Evolutionary conservation across 2,329 filamentous ascomycete genomes (phyloP).

Genomic region (Pseudogymnoascus sp.): DNA sequence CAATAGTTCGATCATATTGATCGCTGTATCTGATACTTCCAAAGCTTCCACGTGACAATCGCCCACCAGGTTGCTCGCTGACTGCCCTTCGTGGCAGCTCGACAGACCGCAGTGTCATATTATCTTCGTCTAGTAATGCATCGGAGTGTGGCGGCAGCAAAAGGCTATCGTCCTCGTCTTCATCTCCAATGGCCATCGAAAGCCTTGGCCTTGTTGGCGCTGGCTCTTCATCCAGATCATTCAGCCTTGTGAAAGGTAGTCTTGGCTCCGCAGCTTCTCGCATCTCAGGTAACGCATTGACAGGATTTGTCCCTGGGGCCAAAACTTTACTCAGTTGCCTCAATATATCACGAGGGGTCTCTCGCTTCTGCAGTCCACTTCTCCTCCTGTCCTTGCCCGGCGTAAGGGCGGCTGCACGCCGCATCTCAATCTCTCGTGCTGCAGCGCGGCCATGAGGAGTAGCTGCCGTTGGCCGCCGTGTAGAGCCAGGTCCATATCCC

Average conservation of each 20-base stretch:
- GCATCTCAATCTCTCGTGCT: slow-evolving; percentile 49
- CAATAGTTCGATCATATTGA: slow-evolving; percentile 33
- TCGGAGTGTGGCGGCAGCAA: slow-evolving; percentile 47
- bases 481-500: slow-evolving; percentile 20
- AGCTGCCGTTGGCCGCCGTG: slow-evolving; percentile 19
- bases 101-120: slow-evolving; percentile 52
- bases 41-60: slow-evolving; percentile 42
- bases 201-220: slow-evolving; percentile 47
- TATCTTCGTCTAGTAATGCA: slow-evolving; percentile 50
- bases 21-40: slow-evolving; percentile 50
- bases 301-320: slow-evolving; percentile 35
- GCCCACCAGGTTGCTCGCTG: slow-evolving; percentile 38
- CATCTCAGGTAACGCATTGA: slow-evolving; percentile 23
- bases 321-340: slow-evolving; percentile 48
- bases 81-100: slow-evolving; percentile 50
- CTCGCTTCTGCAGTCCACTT: slow-evolving; percentile 48
- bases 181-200: slow-evolving; percentile 46
- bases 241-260: slow-evolving; percentile 21
- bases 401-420: slow-evolving; percentile 52
- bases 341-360: slow-evolving; percentile 48
- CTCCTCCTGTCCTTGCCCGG: slow-evolving; percentile 52
- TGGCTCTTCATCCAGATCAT: slow-evolving; percentile 34
- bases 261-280: slow-evolving; percentile 13
- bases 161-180: slow-evolving; percentile 34
- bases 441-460: slow-evolving; percentile 58